Evolutionary conservation across 2,329 filamentous ascomycete genomes (phyloP).

Genomic region (Exophiala bonariae): DNA sequence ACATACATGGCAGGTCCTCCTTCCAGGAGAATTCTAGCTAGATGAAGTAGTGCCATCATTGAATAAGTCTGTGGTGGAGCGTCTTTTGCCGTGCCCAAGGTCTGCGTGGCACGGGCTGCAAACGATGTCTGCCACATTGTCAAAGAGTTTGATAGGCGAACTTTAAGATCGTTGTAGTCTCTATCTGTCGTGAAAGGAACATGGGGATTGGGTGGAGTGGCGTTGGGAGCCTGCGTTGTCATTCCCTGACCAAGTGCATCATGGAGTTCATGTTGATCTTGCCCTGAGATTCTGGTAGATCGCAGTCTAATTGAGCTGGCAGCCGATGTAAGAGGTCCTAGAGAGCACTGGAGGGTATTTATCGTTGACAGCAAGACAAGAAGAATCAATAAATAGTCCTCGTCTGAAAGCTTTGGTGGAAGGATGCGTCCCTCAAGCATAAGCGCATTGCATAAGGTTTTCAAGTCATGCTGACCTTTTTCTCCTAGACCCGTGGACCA

Average conservation of each 20-base stretch:
- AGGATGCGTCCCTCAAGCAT: not conserved
- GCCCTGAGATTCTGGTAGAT: not conserved
- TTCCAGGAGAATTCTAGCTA: not conserved
- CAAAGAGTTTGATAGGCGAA: not conserved
- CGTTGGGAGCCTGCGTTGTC: not conserved
- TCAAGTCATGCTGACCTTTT: constrained; percentile 1
- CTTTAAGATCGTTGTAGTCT: not conserved
- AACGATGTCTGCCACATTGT: not conserved
- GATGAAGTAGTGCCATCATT: not conserved
- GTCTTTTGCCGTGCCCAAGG: no score
- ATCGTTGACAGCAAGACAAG: not conserved
- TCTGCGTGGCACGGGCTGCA: not conserved
- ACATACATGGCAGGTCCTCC: not conserved
- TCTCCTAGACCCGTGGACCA: not conserved
- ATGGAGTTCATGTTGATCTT: no score
- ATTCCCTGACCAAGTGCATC: not conserved
- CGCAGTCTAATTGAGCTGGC: not conserved
- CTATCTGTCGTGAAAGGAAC: constrained; percentile 3
- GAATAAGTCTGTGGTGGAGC: not conserved
- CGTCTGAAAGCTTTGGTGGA: not conserved
- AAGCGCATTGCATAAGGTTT: not conserved
- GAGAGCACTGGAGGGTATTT: not conserved
- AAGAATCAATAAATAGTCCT: not conserved
- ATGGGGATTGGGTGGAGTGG: not conserved
- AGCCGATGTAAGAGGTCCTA: not conserved